These are phyloP conservation scores for Yamadazyma dushanensis DNA, from an alignment of 1,139 yeast species.

Conservation along the genomic window DNA sequence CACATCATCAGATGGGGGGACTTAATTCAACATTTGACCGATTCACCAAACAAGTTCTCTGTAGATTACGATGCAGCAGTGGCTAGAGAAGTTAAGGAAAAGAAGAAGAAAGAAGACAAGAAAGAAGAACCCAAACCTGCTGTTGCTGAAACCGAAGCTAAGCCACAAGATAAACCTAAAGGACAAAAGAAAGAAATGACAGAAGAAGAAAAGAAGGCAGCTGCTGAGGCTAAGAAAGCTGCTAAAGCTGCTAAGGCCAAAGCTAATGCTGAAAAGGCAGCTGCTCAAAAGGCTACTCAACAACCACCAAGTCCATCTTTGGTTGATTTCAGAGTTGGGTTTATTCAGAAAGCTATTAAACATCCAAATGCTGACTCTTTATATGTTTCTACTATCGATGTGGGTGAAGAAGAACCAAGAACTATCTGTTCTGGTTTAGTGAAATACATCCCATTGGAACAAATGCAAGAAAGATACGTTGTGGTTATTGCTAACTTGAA, in stretches of 20 bases:
- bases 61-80: slow-evolving; percentile 62
- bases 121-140: slow-evolving; percentile 33
- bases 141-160: slow-evolving; percentile 13
- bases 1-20: slow-evolving; percentile 93
- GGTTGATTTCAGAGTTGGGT: slow-evolving; percentile 94
- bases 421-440: slow-evolving; percentile 93
- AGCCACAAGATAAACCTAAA: slow-evolving; percentile 5
- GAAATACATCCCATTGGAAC: slow-evolving; percentile 46
- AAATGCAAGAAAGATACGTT: slow-evolving; percentile 49
- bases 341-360: slow-evolving; percentile 91
- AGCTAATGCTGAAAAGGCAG: slow-evolving; percentile 61
- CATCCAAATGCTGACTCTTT: slow-evolving; percentile 98
- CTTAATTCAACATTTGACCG: slow-evolving; percentile 71
- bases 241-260: slow-evolving; percentile 74
- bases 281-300: slow-evolving; percentile 56
- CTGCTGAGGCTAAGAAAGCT: slow-evolving; percentile 62
- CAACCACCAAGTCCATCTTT: slow-evolving; percentile 74
- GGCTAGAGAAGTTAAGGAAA: slow-evolving; percentile 56
- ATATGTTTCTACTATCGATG: slow-evolving; percentile 93
- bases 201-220: slow-evolving; percentile 66
- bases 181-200: slow-evolving; percentile 25
- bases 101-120: slow-evolving; percentile 45
- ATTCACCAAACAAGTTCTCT: slow-evolving; percentile 45
- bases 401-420: slow-evolving; percentile 96
- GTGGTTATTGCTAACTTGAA: slow-evolving; percentile 61